phyloP scores from a whole-genome alignment of 371 early-diverging fungal genomes.

The Cokeromyces recurvatus region DNA sequence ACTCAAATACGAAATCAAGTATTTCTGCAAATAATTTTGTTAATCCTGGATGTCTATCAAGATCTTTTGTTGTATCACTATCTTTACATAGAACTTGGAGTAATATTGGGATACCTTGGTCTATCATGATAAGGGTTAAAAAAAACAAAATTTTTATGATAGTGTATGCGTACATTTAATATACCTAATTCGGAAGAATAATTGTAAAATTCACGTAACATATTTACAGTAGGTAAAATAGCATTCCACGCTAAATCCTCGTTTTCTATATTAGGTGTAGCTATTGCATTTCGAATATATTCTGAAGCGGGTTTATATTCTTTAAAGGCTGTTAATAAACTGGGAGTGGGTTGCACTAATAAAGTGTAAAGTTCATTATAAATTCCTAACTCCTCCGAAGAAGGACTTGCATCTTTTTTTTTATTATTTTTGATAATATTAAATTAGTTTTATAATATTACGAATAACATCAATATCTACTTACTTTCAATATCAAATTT shows the following conservation, averaged over 20 bases:
- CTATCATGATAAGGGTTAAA: no score
- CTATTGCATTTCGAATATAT: conserved; percentile 70
- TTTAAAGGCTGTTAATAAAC: conserved; percentile 44
- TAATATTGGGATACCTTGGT: conserved; percentile 68
- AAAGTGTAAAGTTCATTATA: conserved; percentile 43
- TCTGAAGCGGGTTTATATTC: conserved; percentile 46
- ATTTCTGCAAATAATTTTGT: conserved; percentile 79
- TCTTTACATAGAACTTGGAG: conserved; percentile 70
- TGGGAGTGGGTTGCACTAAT: conserved; percentile 44
- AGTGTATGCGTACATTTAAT: no score
- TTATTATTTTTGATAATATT: background rate
- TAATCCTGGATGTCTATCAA: conserved; percentile 75
- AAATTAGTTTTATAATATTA: background rate
- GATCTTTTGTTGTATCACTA: conserved; percentile 50
- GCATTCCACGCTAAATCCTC: conserved; percentile 87
- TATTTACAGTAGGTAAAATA: conserved; percentile 77
- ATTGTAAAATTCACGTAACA: conserved; percentile 74
- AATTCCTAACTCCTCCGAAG: conserved; percentile 46
- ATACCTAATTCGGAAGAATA: conserved; percentile 72
- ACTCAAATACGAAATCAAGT: conserved; percentile 84
- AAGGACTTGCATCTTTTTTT: conserved; percentile 48
- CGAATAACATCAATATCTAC: no score
- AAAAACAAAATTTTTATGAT: conserved; percentile 3
- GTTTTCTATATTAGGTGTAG: conserved; percentile 70
- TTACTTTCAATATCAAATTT: conserved; percentile 52